phyloP scores from a whole-genome alignment of 2,329 filamentous ascomycete species.

The Colletotrichum sp. region DNA sequence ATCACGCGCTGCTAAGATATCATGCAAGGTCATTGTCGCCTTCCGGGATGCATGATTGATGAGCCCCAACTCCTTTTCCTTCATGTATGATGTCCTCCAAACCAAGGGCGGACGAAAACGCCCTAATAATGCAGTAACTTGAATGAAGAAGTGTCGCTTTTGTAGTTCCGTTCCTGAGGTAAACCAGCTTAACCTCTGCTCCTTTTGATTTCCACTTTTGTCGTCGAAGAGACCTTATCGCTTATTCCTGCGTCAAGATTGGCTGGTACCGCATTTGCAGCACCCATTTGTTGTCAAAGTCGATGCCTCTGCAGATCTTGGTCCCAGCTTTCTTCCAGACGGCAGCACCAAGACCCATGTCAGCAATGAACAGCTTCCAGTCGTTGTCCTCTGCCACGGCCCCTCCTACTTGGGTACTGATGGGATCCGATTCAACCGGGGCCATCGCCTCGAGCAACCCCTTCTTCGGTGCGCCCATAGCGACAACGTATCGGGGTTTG shows the following conservation, averaged over 20 bases:
- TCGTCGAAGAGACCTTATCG: not conserved
- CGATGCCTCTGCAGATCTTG: constrained; percentile 80
- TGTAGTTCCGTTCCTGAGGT: not conserved
- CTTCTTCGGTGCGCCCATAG: constrained; percentile 84
- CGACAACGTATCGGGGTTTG: constrained; percentile 81
- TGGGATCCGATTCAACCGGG: constrained; percentile 45
- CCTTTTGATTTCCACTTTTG: not conserved
- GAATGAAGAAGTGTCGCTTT: constrained; percentile 5
- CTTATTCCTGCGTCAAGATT: not conserved
- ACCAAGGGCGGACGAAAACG: not conserved
- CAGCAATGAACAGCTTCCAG: constrained; percentile 85
- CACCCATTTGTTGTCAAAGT: constrained; percentile 89
- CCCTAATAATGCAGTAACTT: constrained; percentile 1
- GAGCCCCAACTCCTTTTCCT: not conserved
- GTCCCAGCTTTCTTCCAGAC: constrained; percentile 88
- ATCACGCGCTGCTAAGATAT: not conserved
- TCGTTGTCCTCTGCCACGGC: constrained; percentile 52
- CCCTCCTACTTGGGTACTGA: constrained; percentile 15
- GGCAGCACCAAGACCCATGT: constrained; percentile 82
- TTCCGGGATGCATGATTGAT: not conserved
- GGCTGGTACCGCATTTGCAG: constrained; percentile 66
- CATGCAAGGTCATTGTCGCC: constrained; percentile 4
- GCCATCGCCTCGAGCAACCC: constrained; percentile 81
- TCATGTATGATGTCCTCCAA: not conserved
- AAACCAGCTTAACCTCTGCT: not conserved